phyloP scores from a whole-genome alignment of 2,329 filamentous ascomycete species.

The Botrytis deweyae region DNA sequence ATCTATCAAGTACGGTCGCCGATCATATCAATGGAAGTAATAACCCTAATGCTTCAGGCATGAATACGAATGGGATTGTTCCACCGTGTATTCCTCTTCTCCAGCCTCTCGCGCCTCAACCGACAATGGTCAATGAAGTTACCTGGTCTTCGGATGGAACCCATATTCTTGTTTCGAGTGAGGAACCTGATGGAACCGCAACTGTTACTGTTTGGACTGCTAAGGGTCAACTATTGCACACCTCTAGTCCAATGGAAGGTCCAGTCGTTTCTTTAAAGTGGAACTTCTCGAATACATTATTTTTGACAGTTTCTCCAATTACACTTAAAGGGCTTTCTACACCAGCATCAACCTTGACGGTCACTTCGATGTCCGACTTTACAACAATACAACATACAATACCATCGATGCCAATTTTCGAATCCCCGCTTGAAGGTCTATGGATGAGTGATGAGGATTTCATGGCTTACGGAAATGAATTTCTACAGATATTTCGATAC shows the following conservation, averaged over 20 bases:
- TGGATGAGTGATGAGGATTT: conserved; percentile 62
- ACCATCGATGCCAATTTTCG: conserved; percentile 50
- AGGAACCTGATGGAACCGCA: conserved; percentile 49
- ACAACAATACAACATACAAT: conserved; percentile 47
- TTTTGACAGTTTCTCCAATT: conserved; percentile 55
- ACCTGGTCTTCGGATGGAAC: conserved; percentile 60
- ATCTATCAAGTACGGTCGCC: conserved; percentile 53
- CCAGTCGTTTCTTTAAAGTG: conserved; percentile 62
- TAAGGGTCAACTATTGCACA: conserved; percentile 52
- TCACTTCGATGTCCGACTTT: conserved; percentile 43
- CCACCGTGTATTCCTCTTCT: conserved; percentile 47
- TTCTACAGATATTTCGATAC: conserved; percentile 51
- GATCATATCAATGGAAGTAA: conserved; percentile 31
- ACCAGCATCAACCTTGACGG: conserved; percentile 53
- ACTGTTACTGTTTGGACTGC: conserved; percentile 56
- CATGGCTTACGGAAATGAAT: conserved; percentile 56
- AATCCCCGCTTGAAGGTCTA: conserved; percentile 55
- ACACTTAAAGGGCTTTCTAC: conserved; percentile 47
- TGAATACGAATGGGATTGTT: conserved; percentile 25
- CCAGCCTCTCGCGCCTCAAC: conserved; percentile 52
- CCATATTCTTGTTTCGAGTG: conserved; percentile 57
- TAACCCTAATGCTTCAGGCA: background rate
- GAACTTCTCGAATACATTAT: conserved; percentile 55
- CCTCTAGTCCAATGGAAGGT: conserved; percentile 58
- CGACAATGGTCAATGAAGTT: conserved; percentile 57